Evolutionary conservation across 371 early-diverging fungal species (phyloP).

Genomic region (Rhizopus microsporus): DNA sequence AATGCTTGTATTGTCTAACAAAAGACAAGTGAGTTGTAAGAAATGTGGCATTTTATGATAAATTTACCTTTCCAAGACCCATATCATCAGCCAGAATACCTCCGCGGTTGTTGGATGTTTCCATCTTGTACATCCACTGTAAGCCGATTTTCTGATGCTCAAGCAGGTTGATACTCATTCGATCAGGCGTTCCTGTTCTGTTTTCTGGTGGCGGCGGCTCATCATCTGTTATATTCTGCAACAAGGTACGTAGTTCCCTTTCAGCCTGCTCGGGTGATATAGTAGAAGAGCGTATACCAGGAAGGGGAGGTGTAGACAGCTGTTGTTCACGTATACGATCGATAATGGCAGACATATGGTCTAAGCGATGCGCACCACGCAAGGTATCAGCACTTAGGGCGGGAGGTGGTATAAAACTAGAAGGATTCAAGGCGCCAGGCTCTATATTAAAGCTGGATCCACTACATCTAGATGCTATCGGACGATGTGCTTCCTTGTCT

Average conservation of each 20-base stretch:
- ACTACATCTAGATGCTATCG: too few relatives aligned
- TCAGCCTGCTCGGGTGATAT: constrained; percentile 19
- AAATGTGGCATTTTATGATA: neutral
- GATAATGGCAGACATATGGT: constrained; percentile 9
- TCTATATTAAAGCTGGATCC: neutral
- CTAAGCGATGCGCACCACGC: neutral
- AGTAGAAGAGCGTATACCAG: too few relatives aligned
- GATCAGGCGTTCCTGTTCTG: constrained; percentile 54
- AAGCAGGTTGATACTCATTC: constrained; percentile 46
- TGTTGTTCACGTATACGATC: neutral
- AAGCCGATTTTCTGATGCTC: constrained; percentile 70
- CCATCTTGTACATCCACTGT: constrained; percentile 65
- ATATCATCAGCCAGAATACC: constrained; percentile 80
- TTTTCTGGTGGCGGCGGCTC: constrained; percentile 45
- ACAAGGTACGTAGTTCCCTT: constrained; percentile 42
- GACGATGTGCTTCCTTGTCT: neutral
- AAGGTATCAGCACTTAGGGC: neutral
- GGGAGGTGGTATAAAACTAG: neutral
- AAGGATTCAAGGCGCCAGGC: neutral
- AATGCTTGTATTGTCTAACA: constrained; percentile 77
- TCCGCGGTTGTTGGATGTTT: constrained; percentile 54
- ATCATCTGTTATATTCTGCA: constrained; percentile 44
- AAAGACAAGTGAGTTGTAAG: neutral
- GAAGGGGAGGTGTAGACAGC: too few relatives aligned
- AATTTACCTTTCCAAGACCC: constrained; percentile 48